A percentile compares a stretch with the other conserved stretches of the same genome.
Conservation (phyloP, 129 eudicot genomes). For the Sambucus nigra region DNA sequence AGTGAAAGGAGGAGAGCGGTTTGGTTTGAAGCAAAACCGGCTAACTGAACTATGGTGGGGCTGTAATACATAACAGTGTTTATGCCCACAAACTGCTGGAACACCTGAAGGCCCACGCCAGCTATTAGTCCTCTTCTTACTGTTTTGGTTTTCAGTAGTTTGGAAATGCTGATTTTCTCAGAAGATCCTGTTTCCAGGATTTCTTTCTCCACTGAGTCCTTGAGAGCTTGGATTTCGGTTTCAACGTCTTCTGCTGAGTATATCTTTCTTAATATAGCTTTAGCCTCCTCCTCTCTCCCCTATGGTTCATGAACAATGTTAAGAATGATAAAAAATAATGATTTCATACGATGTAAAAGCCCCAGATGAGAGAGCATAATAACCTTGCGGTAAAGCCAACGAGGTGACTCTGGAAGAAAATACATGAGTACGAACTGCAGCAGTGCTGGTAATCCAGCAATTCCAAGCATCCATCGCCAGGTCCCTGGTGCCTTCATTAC, state of each 20-base stretch:
- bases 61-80: constrained; percentile 73
- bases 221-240: constrained; percentile 41
- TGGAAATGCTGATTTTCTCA: constrained; percentile 22
- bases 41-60: constrained; percentile 57
- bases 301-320: constrained; percentile 10
- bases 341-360: neutral
- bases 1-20: constrained; percentile 58
- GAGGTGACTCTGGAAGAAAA: constrained; percentile 54
- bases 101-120: constrained; percentile 50
- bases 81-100: constrained; percentile 64
- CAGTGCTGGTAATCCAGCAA: constrained; percentile 62
- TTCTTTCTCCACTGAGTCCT: constrained; percentile 51
- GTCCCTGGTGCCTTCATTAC: constrained; percentile 43
- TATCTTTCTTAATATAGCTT: constrained; percentile 33
- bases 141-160: constrained; percentile 33
- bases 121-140: constrained; percentile 56
- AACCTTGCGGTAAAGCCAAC: constrained; percentile 68
- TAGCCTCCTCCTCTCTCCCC: constrained; percentile 53
- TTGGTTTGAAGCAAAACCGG: constrained; percentile 57
- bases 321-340: neutral
- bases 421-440: constrained; percentile 45
- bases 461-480: constrained; percentile 69
- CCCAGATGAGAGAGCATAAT: neutral
- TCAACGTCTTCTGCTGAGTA: constrained; percentile 39
- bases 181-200: constrained; percentile 29